phyloP scores from a whole-genome alignment of 176 grass and related monocot species.

The Thinopyrum elongatum region DNA sequence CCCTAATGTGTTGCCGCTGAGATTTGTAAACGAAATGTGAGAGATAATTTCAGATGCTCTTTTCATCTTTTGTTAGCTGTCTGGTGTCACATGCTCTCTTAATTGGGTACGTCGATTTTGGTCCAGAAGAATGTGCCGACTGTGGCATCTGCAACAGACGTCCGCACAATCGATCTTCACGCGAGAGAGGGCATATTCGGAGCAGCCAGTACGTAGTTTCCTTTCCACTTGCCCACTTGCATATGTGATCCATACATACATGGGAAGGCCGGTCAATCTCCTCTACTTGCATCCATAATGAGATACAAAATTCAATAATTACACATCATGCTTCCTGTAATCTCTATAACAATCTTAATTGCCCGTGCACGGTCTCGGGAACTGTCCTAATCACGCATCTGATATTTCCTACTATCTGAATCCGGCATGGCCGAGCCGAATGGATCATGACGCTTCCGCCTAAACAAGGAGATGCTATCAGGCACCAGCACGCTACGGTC shows the following conservation, averaged over 20 bases:
- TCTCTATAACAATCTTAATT: background rate
- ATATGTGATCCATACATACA: background rate
- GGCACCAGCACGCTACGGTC: background rate
- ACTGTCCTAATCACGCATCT: background rate
- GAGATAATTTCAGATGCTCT: background rate
- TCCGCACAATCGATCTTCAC: background rate
- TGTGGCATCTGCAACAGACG: background rate
- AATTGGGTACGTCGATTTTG: background rate
- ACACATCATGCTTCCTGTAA: background rate
- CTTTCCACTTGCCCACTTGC: background rate
- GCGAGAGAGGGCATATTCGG: background rate
- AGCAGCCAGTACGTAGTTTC: background rate
- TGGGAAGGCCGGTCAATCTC: background rate
- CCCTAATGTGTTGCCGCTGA: background rate
- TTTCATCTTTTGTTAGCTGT: background rate
- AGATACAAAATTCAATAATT: background rate
- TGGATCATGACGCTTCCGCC: background rate
- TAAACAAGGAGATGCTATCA: background rate
- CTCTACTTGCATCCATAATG: background rate
- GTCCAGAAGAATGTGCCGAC: background rate
- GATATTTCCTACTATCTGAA: background rate
- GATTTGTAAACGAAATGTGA: background rate
- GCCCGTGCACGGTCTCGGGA: background rate
- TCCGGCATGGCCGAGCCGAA: background rate
- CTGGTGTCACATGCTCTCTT: no score